Evolutionary conservation across 176 grass and related monocot genomes (phyloP).

Genomic region (Zea luxurians): DNA sequence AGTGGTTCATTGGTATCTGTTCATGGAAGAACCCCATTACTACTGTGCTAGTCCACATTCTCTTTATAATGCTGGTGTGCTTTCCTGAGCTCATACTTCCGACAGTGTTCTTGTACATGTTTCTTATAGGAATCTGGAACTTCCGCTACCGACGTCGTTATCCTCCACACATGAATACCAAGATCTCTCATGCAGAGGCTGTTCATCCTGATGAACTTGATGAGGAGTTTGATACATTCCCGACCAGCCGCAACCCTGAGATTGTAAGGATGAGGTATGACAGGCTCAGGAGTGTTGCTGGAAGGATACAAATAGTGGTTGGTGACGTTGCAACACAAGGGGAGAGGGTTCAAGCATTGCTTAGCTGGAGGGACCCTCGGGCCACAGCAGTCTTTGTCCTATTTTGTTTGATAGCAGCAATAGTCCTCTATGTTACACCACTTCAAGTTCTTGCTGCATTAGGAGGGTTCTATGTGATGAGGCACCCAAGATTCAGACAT

Average conservation of each 20-base stretch:
- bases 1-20: conserved; percentile 86
- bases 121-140: conserved; percentile 95
- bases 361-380: conserved; percentile 96
- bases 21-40: conserved; percentile 91
- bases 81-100: conserved; percentile 93
- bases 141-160: conserved; percentile 83
- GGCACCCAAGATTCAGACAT: conserved; percentile 86
- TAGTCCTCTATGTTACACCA: conserved; percentile 79
- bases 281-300: conserved; percentile 86
- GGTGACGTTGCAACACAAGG: conserved; percentile 94
- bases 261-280: conserved; percentile 79
- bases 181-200: conserved; percentile 87
- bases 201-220: conserved; percentile 87
- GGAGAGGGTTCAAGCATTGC: conserved; percentile 84
- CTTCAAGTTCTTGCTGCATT: conserved; percentile 81
- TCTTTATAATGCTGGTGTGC: conserved; percentile 89
- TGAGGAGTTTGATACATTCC: conserved; percentile 92
- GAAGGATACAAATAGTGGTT: conserved; percentile 87
- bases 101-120: conserved; percentile 91
- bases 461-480: conserved; percentile 82
- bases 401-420: conserved; percentile 73
- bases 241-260: conserved; percentile 57
- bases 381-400: conserved; percentile 84
- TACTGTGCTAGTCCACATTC: conserved; percentile 84
- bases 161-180: conserved; percentile 99